These are phyloP conservation scores for Pyrenophora tritici-repentis DNA, from an alignment of 2,329 filamentous ascomycete genomes.

Conservation along the genomic window DNA sequence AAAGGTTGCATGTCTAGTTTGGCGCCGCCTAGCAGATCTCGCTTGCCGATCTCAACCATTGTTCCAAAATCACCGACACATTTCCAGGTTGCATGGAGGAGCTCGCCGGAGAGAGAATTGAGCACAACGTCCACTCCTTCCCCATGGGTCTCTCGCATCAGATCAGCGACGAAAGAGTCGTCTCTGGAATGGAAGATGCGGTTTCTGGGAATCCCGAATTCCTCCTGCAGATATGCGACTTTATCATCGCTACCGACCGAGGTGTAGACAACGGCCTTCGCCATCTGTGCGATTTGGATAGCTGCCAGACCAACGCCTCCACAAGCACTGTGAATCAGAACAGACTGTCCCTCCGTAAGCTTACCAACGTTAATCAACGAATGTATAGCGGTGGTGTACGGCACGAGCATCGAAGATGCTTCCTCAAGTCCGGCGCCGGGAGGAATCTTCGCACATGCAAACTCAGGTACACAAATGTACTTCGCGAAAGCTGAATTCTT, in stretches of 20 bases:
- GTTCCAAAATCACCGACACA: slow-evolving; percentile 47
- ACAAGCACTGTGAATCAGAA: slow-evolving; percentile 27
- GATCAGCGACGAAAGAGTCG: not conserved
- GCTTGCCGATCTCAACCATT: slow-evolving; percentile 30
- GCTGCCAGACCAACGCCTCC: slow-evolving; percentile 29
- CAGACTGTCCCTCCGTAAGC: too few relatives aligned
- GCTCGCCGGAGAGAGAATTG: slow-evolving; percentile 34
- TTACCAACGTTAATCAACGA: too few relatives aligned
- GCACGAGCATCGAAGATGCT: too few relatives aligned
- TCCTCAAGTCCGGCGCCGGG: too few relatives aligned
- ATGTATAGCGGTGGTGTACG: too few relatives aligned
- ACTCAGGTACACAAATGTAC: too few relatives aligned
- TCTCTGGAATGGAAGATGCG: slow-evolving; percentile 42
- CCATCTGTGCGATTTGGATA: slow-evolving; percentile 19
- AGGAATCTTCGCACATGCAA: too few relatives aligned
- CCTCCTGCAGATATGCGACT: slow-evolving; percentile 14
- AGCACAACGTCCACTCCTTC: slow-evolving; percentile 44
- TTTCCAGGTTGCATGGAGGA: slow-evolving; percentile 39
- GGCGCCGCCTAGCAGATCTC: slow-evolving; percentile 9
- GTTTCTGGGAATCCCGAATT: slow-evolving; percentile 25
- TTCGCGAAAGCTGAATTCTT: too few relatives aligned
- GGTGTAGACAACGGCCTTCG: slow-evolving; percentile 31
- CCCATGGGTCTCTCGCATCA: slow-evolving; percentile 16
- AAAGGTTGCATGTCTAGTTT: slow-evolving; percentile 21
- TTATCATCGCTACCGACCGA: slow-evolving; percentile 31